phyloP scores from a whole-genome alignment of 192 early-diverging fungal genomes.

The Chytriomyces hyalinus region DNA sequence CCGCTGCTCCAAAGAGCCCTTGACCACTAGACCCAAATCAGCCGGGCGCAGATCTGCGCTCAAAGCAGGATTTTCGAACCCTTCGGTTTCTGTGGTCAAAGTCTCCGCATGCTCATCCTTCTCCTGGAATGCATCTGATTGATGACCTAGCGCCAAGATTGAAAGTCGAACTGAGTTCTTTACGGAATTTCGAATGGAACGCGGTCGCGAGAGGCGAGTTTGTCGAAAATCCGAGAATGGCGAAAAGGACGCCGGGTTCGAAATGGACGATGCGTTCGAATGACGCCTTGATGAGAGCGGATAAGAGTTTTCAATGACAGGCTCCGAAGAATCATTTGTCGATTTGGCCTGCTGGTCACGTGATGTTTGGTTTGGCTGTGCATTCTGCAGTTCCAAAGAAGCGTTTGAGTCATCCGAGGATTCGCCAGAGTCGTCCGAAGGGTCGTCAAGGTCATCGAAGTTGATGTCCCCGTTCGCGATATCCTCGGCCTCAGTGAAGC shows the following conservation, averaged over 20 bases:
- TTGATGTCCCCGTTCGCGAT: constrained; percentile 31
- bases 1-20: too few relatives aligned
- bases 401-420: background rate
- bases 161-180: constrained; percentile 26
- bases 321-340: background rate
- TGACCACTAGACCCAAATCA: too few relatives aligned
- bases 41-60: background rate
- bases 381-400: background rate
- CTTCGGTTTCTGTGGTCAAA: background rate
- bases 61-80: background rate
- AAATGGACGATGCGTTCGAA: background rate
- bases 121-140: too few relatives aligned
- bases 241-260: background rate
- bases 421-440: background rate
- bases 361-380: background rate
- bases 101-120: too few relatives aligned
- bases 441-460: constrained; percentile 24
- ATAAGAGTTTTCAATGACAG: background rate
- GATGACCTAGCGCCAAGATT: constrained; percentile 18
- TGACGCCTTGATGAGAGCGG: background rate
- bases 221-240: constrained; percentile 7
- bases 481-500: constrained; percentile 41
- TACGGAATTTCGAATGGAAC: constrained; percentile 16
- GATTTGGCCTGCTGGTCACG: background rate
- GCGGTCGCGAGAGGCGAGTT: constrained; percentile 9